Percentiles rank a stretch among this genome's conserved stretches.
Evolutionary conservation across 345 rosid genomes (phyloP).

Genomic region (Pelargonium nanum): DNA sequence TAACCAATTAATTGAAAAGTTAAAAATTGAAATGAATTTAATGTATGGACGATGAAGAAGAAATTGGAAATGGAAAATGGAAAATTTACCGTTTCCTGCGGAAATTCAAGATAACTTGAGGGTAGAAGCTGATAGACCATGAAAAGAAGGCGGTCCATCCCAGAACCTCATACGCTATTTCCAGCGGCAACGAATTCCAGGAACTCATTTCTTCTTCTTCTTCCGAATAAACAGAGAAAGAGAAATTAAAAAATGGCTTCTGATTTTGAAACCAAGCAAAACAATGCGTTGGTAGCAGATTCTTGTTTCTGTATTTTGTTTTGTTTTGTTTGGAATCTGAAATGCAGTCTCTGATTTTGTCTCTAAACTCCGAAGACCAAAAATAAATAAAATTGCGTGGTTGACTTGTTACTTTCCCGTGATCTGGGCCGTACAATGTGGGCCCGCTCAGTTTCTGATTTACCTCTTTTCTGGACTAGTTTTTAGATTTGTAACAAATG

Average conservation of each 20-base stretch:
- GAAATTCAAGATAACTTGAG: conserved; percentile 72
- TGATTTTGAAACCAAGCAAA: too few species aligned
- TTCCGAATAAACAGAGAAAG: background rate
- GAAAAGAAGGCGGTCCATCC: conserved; percentile 79
- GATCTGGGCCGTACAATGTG: too few species aligned
- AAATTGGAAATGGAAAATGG: background rate
- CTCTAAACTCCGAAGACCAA: too few species aligned
- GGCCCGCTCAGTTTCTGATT: too few species aligned
- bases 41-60: too few species aligned
- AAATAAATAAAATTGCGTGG: too few species aligned
- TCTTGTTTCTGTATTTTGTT: background rate
- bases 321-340: background rate
- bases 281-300: too few species aligned
- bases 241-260: too few species aligned
- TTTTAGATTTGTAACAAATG: too few species aligned
- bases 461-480: too few species aligned
- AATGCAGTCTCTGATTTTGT: too few species aligned
- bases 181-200: conserved; percentile 73
- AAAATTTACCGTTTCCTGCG: conserved; percentile 48
- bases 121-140: conserved; percentile 87
- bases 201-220: conserved; percentile 34
- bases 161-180: conserved; percentile 46
- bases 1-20: background rate
- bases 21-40: background rate
- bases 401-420: too few species aligned